phyloP scores from a whole-genome alignment of 768 basidiomycete genomes.

The Xanthoconium stramineum region DNA sequence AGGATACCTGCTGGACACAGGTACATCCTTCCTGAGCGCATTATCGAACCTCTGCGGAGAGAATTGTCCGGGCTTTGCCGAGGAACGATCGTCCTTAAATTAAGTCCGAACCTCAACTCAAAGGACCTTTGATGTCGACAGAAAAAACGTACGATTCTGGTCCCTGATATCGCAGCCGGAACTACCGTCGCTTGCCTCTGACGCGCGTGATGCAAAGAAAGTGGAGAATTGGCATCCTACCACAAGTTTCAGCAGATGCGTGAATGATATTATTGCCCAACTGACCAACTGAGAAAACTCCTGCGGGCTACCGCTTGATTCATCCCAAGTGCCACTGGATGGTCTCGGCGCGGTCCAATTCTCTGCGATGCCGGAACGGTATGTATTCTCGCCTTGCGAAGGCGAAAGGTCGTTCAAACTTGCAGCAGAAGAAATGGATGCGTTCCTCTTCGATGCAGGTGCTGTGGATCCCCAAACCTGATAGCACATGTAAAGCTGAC shows the following conservation, averaged over 20 bases:
- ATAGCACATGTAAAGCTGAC: constrained; percentile 6
- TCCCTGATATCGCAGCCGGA: constrained; percentile 36
- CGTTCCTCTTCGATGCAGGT: constrained; percentile 52
- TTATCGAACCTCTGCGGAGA: constrained; percentile 55
- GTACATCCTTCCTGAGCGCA: constrained; percentile 40
- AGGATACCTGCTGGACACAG: constrained; percentile 39
- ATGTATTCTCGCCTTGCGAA: constrained; percentile 43
- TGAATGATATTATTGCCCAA: constrained; percentile 10
- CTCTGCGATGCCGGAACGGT: constrained; percentile 47
- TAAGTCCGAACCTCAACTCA: constrained; percentile 16
- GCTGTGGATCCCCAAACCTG: constrained; percentile 60
- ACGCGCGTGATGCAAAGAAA: constrained; percentile 44
- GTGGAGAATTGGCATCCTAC: constrained; percentile 42
- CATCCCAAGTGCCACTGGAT: constrained; percentile 60
- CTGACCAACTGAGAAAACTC: constrained; percentile 49
- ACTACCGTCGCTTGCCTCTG: constrained; percentile 43
- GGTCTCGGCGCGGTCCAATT: constrained; percentile 51
- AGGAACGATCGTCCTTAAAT: constrained; percentile 46
- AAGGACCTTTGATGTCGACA: constrained; percentile 5
- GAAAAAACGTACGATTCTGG: constrained; percentile 38
- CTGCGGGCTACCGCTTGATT: constrained; percentile 44
- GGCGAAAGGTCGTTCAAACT: constrained; percentile 49
- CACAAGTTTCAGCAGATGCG: constrained; percentile 11
- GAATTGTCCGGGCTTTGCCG: constrained; percentile 46
- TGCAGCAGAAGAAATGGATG: constrained; percentile 59